Evolutionary conservation across 805 yeast genomes (phyloP), one percentile per base, ranked within the genome.

Genomic region (Candida arabinofermentans): DNA sequence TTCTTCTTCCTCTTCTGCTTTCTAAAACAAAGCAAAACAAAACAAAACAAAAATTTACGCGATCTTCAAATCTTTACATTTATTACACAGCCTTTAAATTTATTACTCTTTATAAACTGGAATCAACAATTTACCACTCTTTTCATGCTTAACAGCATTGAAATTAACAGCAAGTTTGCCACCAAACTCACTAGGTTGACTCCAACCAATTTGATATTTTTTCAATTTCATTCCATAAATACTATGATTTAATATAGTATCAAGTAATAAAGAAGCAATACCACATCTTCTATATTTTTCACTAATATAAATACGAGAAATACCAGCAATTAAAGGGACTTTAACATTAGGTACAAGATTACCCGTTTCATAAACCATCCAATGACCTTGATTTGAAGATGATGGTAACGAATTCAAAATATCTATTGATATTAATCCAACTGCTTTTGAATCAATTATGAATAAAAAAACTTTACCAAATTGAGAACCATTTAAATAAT

Each of bases 171-270:
- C 87, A 24, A 83, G 65, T 42, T 71, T 68, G 2, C 79, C 78
- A 0, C 91, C 91, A 43, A 72, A 69, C 37, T 69, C 74, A 43
- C 85, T 78, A 0, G 90, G 89, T 56, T 83, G 91, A 34, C 86
- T 79, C 77, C 86, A 83, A 1, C 80, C 85, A 16, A 83, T 57
- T 44, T 76, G 71, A 13, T 46, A 49, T 42, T 60, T 71, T 2
- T 61, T 59, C 12, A 81, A 49, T 0, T 19, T 37, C 41, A 72
- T 53, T 0, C 86, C 87, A 51, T 75, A 76, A 1, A 80, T 60
- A 19, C 75, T 62, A 41, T 75, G 49, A 1, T 54, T 54, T 40
- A 70, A 58, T 0, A 79, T 76, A 3, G 67, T 55, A 3, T 71
- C 57, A 5, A 83, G 50, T 35, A 83, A 52, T 33, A 53, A 55